Conservation (phyloP, 2,329 filamentous ascomycete species). For the Aspergillus sp. region DNA sequence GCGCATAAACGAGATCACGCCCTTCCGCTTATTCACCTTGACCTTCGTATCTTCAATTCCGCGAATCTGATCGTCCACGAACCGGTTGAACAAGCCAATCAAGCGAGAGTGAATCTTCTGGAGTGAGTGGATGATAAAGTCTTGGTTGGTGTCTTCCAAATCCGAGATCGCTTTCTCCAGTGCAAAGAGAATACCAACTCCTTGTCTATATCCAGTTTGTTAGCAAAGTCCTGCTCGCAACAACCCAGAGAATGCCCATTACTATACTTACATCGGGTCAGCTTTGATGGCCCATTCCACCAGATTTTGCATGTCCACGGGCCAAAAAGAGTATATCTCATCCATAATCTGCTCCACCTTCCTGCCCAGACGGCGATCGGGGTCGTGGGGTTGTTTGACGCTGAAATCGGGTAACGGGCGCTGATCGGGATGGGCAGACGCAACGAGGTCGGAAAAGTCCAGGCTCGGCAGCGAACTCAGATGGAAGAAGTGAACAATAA, state of each 20-base stretch:
- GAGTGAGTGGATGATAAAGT: slow-evolving; percentile 76
- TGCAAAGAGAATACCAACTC: slow-evolving; percentile 77
- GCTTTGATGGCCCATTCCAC: slow-evolving; percentile 78
- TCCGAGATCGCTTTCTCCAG: slow-evolving; percentile 76
- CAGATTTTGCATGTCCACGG: slow-evolving; percentile 71
- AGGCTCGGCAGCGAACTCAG: slow-evolving; percentile 76
- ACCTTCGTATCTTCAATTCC: slow-evolving; percentile 98
- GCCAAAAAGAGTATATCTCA: slow-evolving; percentile 78
- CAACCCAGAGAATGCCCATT: not conserved
- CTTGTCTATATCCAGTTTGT: slow-evolving; percentile 60
- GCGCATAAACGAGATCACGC: slow-evolving; percentile 91
- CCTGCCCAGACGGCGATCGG: slow-evolving; percentile 81
- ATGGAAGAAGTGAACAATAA: slow-evolving; percentile 95
- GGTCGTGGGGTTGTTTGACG: slow-evolving; percentile 76
- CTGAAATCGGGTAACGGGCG: slow-evolving; percentile 71
- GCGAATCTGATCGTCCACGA: slow-evolving; percentile 90
- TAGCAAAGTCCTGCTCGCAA: slow-evolving; percentile 8
- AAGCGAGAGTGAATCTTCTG: slow-evolving; percentile 76
- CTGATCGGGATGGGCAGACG: slow-evolving; percentile 61
- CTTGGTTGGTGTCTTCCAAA: slow-evolving; percentile 86
- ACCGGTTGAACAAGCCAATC: slow-evolving; percentile 74
- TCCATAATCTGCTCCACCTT: slow-evolving; percentile 86
- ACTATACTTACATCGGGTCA: slow-evolving; percentile 71
- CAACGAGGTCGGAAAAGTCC: slow-evolving; percentile 81
- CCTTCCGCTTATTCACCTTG: slow-evolving; percentile 97